Evolutionary conservation across 2,329 filamentous ascomycete species (phyloP), one percentile per base, ranked within the genome.

Genomic region (Fusarium sp.): DNA sequence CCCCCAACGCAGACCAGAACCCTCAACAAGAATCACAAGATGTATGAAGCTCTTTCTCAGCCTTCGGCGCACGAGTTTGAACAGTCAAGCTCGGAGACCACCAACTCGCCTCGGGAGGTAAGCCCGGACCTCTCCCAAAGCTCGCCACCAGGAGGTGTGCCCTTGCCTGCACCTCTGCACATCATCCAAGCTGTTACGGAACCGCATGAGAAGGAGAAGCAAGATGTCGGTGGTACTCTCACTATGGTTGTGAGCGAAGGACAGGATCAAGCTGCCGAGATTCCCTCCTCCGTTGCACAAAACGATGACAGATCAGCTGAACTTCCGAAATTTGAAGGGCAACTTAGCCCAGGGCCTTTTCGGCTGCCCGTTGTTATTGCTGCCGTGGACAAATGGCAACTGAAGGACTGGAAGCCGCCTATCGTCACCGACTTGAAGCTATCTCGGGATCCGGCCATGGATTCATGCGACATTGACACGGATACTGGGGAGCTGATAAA

Each of bases 391-490:
- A 27, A 56, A 0, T 78, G 74, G 75, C 42, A 29, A 10, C 10
- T 5, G 4, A n/a, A 36, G 0, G 42, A 55, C 9, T 31, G 33
- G 2, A 38, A 27, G 2, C 56, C 57, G 6, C 75, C 71, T 0
- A 17, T 31, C 7, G 38, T 70, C 17, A 20, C 42, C 14, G 33
- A 60, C 3, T 16, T 68, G 5, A 10, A 35, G 10, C 6, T 42
- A 8, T 31, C 29, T 9, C 70, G 70, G 10, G 40, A 68, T 22
- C 49, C 62, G 6, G 40, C 9, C 1, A 56, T 49, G 0, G 56
- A 75, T 17, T 51, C 62, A 20, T 77, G 77, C 24, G 85, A 85
- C 20, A 75, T 87, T 3, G 74, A 87, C 57, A 77, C 85, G 0
- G 22, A 51, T 2, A 83, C 78, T 0, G 85, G 85, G 5, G 10